Base-by-base conservation (phyloP, 441 rosid genomes). In the Populus hybrid region DNA sequence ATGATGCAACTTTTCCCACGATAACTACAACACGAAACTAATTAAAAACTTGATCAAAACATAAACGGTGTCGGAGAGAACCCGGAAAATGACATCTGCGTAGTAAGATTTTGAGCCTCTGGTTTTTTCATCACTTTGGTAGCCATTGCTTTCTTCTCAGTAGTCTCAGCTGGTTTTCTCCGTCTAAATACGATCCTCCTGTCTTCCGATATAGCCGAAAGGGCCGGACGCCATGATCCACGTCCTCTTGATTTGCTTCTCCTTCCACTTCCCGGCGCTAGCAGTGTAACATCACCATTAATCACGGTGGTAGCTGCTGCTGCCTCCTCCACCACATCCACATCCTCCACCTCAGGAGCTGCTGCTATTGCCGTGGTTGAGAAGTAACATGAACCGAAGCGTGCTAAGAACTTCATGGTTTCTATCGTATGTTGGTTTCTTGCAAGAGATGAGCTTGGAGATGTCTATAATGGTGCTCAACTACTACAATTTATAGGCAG, bases 21-120 rank as follows among this genome's bases (percentile, higher is more conserved):
- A 8, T 38, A 38, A 38, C 10, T 1, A 9, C 46, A 50, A 6
- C 59, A 50, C 59, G 59, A 0, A 5, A 50, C 59, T 4, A 16
- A 50, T 16, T 5, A 18, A 53, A 53, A 53, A 53, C 63, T 53
- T 53, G 63, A 6, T 84, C 75, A 87, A 21, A 82, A 70, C 81
- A 80, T 64, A 64, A 85, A 83, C 20, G 87, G 86, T 23, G 87
- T 30, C 64, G 85, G 84, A 5, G 84, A 71, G 77, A 87, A 81
- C 11, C 76, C 77, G 3, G 86, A 82, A 34, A 87, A 5, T 10
- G 72, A 38, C 75, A 85, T 42, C 26, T 66, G 38, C 35, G 71
- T 1, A 0, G 69, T 38, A 6, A 53, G 21, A 18, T 18, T 53
- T 53, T 6, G 61, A 16, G 63, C 21, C 21, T 53, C 63, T 53